phyloP scores from a whole-genome alignment of 495 filamentous ascomycete genomes.

The Letharia lupina region DNA sequence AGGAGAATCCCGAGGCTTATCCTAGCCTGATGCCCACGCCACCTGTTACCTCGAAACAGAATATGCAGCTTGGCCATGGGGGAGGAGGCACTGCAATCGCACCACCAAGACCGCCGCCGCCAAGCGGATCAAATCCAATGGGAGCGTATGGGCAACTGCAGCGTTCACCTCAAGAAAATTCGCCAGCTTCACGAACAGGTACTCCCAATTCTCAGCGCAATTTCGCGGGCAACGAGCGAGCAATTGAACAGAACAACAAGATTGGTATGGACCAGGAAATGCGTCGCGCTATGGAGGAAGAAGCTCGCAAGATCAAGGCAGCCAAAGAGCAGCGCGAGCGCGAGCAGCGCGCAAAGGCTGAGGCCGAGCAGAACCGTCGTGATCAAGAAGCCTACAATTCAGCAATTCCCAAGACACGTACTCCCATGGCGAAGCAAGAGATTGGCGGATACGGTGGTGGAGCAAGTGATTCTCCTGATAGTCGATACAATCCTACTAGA shows the following conservation, averaged over 20 bases:
- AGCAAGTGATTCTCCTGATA: constrained; percentile 37
- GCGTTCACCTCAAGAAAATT: constrained; percentile 20
- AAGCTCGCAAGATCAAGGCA: constrained; percentile 31
- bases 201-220: constrained; percentile 35
- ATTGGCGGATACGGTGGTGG: constrained; percentile 59
- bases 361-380: constrained; percentile 53
- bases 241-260: constrained; percentile 34
- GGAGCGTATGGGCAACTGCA: constrained; percentile 29
- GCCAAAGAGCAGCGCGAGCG: constrained; percentile 48
- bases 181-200: constrained; percentile 29
- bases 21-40: constrained; percentile 63
- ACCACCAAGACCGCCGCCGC: constrained; percentile 63
- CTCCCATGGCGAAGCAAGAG: constrained; percentile 80
- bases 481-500: constrained; percentile 75
- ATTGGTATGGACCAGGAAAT: constrained; percentile 44
- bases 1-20: constrained; percentile 71
- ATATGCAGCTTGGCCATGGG: constrained; percentile 58
- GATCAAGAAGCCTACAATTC: constrained; percentile 82
- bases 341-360: constrained; percentile 39
- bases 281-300: constrained; percentile 45
- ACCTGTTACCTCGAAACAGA: constrained; percentile 44
- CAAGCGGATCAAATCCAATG: constrained; percentile 36
- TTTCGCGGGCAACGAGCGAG: constrained; percentile 23
- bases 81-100: constrained; percentile 59
- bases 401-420: constrained; percentile 67